Percentiles rank a stretch among this genome's conserved stretches.
Evolutionary conservation across 768 basidiomycete genomes (phyloP).

Genomic region (Collybiopsis luxurians): DNA sequence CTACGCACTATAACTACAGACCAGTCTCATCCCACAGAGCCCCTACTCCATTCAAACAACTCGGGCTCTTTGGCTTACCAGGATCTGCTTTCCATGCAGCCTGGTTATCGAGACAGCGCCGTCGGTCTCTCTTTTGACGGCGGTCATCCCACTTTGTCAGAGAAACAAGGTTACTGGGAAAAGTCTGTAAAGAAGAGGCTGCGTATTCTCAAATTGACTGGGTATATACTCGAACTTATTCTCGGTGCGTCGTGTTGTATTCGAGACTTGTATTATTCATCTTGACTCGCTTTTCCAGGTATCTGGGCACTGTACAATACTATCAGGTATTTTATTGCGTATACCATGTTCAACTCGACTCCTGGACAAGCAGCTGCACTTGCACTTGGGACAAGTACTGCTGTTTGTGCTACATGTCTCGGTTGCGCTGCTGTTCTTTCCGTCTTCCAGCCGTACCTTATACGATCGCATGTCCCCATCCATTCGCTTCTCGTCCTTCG

Average conservation of each 20-base stretch:
- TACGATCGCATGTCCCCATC: constrained; percentile 28
- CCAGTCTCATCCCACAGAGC: constrained; percentile 41
- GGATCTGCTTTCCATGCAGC: constrained; percentile 31
- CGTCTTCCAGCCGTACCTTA: constrained; percentile 34
- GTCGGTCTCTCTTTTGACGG: constrained; percentile 24
- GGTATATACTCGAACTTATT: constrained; percentile 28
- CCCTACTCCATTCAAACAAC: constrained; percentile 30
- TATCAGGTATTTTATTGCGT: constrained; percentile 65
- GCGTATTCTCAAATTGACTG: constrained; percentile 24
- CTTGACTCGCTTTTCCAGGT: constrained; percentile 28
- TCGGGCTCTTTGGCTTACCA: constrained; percentile 21
- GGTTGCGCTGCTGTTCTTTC: constrained; percentile 36
- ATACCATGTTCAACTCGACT: constrained; percentile 35
- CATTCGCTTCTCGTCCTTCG: constrained; percentile 27
- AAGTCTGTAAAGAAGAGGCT: constrained; percentile 22
- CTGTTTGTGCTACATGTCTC: constrained; percentile 38
- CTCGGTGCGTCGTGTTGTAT: constrained; percentile 32
- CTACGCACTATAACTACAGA: constrained; percentile 35
- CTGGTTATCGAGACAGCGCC: constrained; percentile 25
- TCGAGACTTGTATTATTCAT: not conserved
- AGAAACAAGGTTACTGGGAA: constrained; percentile 27
- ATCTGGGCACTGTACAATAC: constrained; percentile 62
- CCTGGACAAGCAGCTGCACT: constrained; percentile 43
- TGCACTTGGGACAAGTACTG: constrained; percentile 46
- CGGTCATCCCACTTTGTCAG: constrained; percentile 23